phyloP scores from a whole-genome alignment of 2,329 filamentous ascomycete species.

The Beauveria varroae region DNA sequence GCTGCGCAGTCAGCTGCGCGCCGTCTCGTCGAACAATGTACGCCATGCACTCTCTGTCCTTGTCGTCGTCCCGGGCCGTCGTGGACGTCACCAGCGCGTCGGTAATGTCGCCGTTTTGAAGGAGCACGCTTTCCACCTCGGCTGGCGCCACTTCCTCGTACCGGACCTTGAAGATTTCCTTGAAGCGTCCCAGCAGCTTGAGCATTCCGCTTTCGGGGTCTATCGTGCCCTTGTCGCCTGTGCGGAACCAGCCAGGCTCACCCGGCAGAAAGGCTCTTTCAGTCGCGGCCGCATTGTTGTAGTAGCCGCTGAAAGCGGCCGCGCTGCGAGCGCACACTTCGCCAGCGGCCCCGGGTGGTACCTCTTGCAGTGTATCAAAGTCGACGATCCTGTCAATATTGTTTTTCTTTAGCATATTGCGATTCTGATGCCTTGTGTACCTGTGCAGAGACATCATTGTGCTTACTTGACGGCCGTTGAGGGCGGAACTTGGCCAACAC shows the following conservation, averaged over 20 bases:
- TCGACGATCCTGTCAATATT: neutral
- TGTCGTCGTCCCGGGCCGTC: neutral
- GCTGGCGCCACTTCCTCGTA: neutral
- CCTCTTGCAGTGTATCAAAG: neutral
- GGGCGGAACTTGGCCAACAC: neutral
- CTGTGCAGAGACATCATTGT: neutral
- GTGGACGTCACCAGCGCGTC: neutral
- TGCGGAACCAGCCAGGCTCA: slow-evolving; percentile 3
- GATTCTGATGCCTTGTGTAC: neutral
- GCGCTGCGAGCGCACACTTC: neutral
- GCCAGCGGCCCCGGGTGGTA: neutral
- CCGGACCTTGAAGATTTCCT: slow-evolving; percentile 8
- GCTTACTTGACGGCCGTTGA: neutral
- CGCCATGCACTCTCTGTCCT: slow-evolving; percentile 3
- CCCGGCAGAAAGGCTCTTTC: neutral
- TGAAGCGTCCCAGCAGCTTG: neutral
- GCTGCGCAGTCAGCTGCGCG: slow-evolving; percentile 1
- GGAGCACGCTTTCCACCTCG: slow-evolving; percentile 5
- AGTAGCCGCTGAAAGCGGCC: neutral
- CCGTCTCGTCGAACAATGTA: neutral
- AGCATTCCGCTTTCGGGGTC: neutral
- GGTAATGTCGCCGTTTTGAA: neutral
- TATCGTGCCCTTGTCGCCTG: neutral
- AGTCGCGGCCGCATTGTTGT: neutral
- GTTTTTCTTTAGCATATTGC: neutral